Base-by-base conservation (phyloP, 768 basidiomycete genomes). In the Cystobasidium ongulense region DNA sequence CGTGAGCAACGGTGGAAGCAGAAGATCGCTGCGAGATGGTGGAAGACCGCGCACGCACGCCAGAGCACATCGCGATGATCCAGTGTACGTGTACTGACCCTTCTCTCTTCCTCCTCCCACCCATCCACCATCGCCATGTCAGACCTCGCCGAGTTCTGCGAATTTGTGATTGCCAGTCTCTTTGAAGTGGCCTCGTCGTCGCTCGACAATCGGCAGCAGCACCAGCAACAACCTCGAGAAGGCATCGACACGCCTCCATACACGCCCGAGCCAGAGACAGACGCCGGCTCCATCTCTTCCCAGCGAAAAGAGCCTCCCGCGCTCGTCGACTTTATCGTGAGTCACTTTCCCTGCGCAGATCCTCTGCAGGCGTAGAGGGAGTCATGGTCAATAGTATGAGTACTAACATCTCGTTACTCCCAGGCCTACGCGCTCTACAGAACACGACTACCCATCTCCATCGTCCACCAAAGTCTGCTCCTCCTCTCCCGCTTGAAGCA, bases 401-500 rank as follows among this genome's bases (percentile, higher is more conserved):
- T 36, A 25, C 39, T 52, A 10, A 33, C 15, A 67, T 67, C 31
- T 2, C 25, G 23, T 43, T 38, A 11, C 31, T 27, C 53, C 18
- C 63, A 66, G 75, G 77, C 90, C 0, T 93, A 93, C 79, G 89
- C 90, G 0, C 86, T 92, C 18, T 90, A 93, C 78, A 88, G 92
- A 35, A 90, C 90, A 0, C 88, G 90, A 73, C 84, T 91, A 0
- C 87, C 88, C 63, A 79, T 84, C 8, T 84, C 87, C 13, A 89
- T 90, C 74, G 86, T 86, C 10, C 86, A 85, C 77, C 87, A 88
- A 27, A 86, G 88, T 0, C 84, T 87, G n/a, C 84, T 90, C 83
- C 77, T 94, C 31, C 85, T 96, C 11, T 88, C 89, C 76, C 87
- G 91, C 21, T 84, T 96, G 74, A 96, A 96, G 82, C 87, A 87